phyloP scores from a whole-genome alignment of 176 grass and related monocot genomes.

The Triticum urartu region DNA sequence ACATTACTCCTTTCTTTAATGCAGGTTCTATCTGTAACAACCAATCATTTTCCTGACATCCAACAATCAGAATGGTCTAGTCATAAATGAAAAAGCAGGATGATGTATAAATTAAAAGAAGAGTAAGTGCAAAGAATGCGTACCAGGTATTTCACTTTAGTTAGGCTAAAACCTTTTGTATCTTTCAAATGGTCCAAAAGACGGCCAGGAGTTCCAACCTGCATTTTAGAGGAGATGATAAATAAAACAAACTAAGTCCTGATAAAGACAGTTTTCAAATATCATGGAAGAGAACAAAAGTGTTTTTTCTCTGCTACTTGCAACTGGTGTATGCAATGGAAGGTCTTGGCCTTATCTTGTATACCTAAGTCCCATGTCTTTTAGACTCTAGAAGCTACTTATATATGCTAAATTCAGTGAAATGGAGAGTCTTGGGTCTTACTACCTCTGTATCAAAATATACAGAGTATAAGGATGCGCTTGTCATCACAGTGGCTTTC shows the following conservation, averaged over 20 bases:
- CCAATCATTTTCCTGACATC: background rate
- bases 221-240: conserved; percentile 35
- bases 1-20: background rate
- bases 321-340: background rate
- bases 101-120: background rate
- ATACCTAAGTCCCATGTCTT: background rate
- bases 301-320: background rate
- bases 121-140: background rate
- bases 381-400: background rate
- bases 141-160: conserved; percentile 21
- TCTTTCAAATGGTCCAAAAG: conserved; percentile 27
- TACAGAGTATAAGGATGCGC: background rate
- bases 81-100: background rate
- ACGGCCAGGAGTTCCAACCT: conserved; percentile 76
- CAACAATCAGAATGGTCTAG: background rate
- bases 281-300: background rate
- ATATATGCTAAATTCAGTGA: background rate
- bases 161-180: conserved; percentile 27
- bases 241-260: background rate
- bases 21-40: background rate
- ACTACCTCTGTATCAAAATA: no score
- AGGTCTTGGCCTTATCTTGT: background rate
- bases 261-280: background rate
- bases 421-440: background rate
- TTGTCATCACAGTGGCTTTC: background rate